These are phyloP conservation scores for Ustilago esculenta DNA, from an alignment of 1,284 basidiomycete species.

Conservation along the genomic window DNA sequence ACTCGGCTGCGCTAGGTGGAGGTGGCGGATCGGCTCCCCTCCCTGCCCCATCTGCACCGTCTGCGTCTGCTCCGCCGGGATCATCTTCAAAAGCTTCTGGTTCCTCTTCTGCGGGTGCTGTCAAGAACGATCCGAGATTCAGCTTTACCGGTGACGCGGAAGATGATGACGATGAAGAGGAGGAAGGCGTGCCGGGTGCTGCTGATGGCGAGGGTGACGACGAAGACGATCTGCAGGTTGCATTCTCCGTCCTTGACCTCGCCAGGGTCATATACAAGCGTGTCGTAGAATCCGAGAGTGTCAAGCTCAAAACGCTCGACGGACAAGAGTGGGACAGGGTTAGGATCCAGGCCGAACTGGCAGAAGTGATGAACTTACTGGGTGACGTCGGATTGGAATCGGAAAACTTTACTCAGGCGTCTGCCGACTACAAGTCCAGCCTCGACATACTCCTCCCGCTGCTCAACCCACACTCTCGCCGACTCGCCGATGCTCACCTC, in stretches of 20 bases:
- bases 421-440: constrained; percentile 55
- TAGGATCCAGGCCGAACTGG: constrained; percentile 54
- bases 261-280: constrained; percentile 61
- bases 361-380: constrained; percentile 64
- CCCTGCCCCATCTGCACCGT: constrained; percentile 18
- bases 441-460: constrained; percentile 53
- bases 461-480: constrained; percentile 57
- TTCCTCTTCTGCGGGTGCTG: constrained; percentile 15
- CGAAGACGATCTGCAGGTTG: constrained; percentile 61
- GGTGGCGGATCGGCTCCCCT: constrained; percentile 47
- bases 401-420: constrained; percentile 66
- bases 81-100: constrained; percentile 19
- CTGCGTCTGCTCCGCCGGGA: constrained; percentile 9
- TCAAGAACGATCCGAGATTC: constrained; percentile 51
- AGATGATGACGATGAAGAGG: constrained; percentile 58
- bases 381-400: constrained; percentile 64
- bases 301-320: constrained; percentile 48
- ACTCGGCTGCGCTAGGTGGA: constrained; percentile 60
- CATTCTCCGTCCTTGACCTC: constrained; percentile 62
- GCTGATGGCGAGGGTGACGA: constrained; percentile 49
- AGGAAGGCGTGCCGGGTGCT: constrained; percentile 23
- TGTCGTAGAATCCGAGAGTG: constrained; percentile 23
- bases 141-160: constrained; percentile 60
- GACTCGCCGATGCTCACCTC: constrained; percentile 63
- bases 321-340: constrained; percentile 43